Evolutionary conservation across 225 moss, liverwort and hornwort species (phyloP), one percentile per base, ranked within the genome.

Genomic region (Ulota crispa): DNA sequence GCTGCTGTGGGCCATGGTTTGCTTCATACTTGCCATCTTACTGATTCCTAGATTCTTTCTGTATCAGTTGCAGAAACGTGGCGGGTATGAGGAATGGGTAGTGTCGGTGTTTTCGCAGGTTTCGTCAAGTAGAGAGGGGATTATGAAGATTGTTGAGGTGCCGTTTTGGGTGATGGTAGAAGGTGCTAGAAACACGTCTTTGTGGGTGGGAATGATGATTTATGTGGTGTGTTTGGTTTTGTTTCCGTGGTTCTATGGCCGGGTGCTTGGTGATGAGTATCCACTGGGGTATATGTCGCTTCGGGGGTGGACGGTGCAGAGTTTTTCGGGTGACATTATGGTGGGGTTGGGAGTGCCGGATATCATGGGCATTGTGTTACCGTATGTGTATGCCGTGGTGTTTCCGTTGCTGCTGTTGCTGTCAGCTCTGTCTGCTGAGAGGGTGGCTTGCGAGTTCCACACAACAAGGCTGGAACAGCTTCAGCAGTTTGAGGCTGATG

Each of bases 201-300:
- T 95, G 2, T 98, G 98, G 95, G 77, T 74, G 72, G 84, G 83
- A 67, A 85, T 91, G 85, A 75, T 94, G 32, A 69, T 73, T 10
- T 94, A 92, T 67, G 61, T 92, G 75, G 21, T 72, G 16, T 86
- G 61, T 79, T 81, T 98, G 67, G 81, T 90, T 20, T 9, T 90
- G 9, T 93, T 95, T 53, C 98, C 98, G n/a, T 98, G 98, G 98
- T 95, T 95, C 68, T 95, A 87, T 73, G 98, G 95, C 53, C 85
- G 86, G 64, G 87, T 95, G 55, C 95, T 98, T 73, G 91, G 91
- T 37, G 94, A 95, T 72, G 92, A 91, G 70, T 92, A 92, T 78
- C 95, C 95, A 21, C 83, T 94, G 39, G 98, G 98, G 23, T 79
- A 89, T 64, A 89, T 98, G 94, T 93, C 89, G 24, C 65, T 98